Percentiles rank a stretch among this genome's conserved stretches.
Evolutionary conservation across 768 basidiomycete genomes (phyloP).

Genomic region (Trametes coccinea): DNA sequence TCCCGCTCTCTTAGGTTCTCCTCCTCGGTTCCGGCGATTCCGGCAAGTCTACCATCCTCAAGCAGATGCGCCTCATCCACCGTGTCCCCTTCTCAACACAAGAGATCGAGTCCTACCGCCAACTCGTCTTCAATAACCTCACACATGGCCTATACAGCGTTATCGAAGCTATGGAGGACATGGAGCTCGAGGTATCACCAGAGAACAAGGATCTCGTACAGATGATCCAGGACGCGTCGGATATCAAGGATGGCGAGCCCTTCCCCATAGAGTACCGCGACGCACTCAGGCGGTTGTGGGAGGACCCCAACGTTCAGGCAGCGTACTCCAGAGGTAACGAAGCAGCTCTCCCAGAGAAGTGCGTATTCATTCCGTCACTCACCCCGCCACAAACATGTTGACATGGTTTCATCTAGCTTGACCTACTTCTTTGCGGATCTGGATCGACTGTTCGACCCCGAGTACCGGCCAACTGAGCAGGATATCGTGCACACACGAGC

Average conservation of each 20-base stretch:
- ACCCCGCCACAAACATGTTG: conserved; percentile 7
- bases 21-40: conserved; percentile 92
- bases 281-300: conserved; percentile 74
- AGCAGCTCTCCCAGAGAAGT: conserved; percentile 91
- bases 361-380: conserved; percentile 27
- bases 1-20: conserved; percentile 55
- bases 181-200: conserved; percentile 72
- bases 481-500: conserved; percentile 87
- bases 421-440: conserved; percentile 77
- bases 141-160: conserved; percentile 81
- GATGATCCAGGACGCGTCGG: conserved; percentile 64
- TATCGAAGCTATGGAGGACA: conserved; percentile 87
- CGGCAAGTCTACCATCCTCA: conserved; percentile 90
- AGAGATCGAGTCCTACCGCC: conserved; percentile 88
- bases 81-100: conserved; percentile 75
- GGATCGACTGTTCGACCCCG: conserved; percentile 74
- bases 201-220: conserved; percentile 58
- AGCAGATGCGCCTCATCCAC: conserved; percentile 99
- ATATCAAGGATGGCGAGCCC: conserved; percentile 77
- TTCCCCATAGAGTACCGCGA: conserved; percentile 71
- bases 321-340: conserved; percentile 87
- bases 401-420: conserved; percentile 44
- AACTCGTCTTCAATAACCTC: conserved; percentile 91
- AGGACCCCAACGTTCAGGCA: conserved; percentile 69
- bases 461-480: conserved; percentile 75